These are phyloP conservation scores for Atalantia buxifolia DNA, from an alignment of 345 rosid genomes.

Conservation along the genomic window DNA sequence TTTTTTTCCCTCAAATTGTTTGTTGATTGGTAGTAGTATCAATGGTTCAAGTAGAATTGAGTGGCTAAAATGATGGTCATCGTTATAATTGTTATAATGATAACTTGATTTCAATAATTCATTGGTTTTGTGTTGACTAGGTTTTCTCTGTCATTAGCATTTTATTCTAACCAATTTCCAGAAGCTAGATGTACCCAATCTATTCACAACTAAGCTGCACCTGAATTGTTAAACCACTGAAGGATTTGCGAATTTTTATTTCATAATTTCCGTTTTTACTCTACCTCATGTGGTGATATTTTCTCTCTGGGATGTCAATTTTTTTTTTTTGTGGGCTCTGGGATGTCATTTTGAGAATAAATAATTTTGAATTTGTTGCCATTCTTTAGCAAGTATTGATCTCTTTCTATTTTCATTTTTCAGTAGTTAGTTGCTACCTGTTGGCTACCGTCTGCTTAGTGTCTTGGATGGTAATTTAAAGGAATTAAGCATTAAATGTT, in stretches of 20 bases:
- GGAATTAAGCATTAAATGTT: background rate
- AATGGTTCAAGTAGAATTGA: background rate
- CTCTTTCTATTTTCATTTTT: background rate
- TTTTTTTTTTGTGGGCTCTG: background rate
- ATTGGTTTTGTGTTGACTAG: background rate
- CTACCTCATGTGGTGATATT: background rate
- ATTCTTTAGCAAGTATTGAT: background rate
- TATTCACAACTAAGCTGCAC: background rate
- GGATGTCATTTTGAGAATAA: background rate
- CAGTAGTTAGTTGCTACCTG: background rate
- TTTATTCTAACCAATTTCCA: background rate
- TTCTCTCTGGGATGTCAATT: background rate
- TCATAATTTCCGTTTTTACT: too few species aligned
- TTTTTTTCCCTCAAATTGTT: background rate
- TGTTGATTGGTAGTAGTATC: background rate
- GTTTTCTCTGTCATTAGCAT: background rate
- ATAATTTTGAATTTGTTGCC: background rate
- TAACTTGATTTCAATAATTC: background rate
- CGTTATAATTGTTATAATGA: background rate
- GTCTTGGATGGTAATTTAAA: background rate
- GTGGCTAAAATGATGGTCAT: background rate
- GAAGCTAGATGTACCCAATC: background rate
- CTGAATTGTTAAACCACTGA: too few species aligned
- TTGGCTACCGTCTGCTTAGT: background rate
- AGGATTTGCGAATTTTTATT: too few species aligned